Conservation (phyloP, 148 eudicot genomes). For the Heliosperma pusillum region DNA sequence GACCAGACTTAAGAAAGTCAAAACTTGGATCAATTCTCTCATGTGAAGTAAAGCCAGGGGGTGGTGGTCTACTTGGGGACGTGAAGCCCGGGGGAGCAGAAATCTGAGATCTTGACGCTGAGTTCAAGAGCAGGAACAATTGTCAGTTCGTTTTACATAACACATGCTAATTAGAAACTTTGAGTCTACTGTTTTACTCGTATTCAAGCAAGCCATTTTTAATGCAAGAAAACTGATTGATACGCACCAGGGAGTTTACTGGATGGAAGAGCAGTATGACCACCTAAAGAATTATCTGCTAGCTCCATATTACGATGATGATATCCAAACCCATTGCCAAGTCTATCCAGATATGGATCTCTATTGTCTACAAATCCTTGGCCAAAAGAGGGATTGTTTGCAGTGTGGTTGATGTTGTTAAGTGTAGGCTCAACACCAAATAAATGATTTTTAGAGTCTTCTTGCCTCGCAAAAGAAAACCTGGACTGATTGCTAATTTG, state of each 20-base stretch:
- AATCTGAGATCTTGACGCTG: slow-evolving; percentile 71
- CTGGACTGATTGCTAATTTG: slow-evolving; percentile 82
- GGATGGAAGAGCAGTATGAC: slow-evolving; percentile 37
- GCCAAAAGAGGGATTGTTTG: slow-evolving; percentile 32
- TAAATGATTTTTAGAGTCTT: slow-evolving; percentile 39
- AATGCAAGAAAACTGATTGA: not conserved
- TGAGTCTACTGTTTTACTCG: not conserved
- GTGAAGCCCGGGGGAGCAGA: slow-evolving; percentile 96
- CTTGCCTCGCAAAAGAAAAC: slow-evolving; percentile 96
- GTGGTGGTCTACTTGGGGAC: slow-evolving; percentile 68
- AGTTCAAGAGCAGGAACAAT: slow-evolving; percentile 8
- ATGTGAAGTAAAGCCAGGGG: slow-evolving; percentile 80
- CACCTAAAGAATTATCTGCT: slow-evolving; percentile 37
- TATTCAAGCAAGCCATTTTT: not conserved
- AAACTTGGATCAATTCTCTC: slow-evolving; percentile 53
- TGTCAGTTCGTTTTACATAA: not conserved
- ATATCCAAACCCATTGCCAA: slow-evolving; percentile 45
- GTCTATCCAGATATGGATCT: slow-evolving; percentile 34
- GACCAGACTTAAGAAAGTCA: slow-evolving; percentile 54
- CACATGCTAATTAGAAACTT: not conserved
- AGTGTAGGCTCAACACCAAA: slow-evolving; percentile 38
- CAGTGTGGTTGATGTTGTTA: slow-evolving; percentile 31
- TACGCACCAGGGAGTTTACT: slow-evolving; percentile 58
- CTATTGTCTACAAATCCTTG: slow-evolving; percentile 42
- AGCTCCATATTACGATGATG: slow-evolving; percentile 40